These are phyloP conservation scores for Polygonum maritimum DNA, from an alignment of 148 eudicot species.

Conservation along the genomic window DNA sequence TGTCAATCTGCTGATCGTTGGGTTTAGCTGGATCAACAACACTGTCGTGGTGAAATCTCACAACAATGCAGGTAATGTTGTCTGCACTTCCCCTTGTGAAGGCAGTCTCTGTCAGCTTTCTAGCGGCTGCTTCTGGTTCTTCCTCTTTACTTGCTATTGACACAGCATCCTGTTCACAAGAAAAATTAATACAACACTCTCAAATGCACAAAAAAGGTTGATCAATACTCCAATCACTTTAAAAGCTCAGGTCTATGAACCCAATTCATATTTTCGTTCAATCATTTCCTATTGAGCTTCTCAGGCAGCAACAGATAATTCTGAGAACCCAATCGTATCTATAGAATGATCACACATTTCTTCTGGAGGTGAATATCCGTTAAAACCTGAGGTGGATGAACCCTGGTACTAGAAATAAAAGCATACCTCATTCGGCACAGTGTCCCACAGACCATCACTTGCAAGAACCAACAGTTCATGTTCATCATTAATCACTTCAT, in stretches of 20 bases:
- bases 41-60: constrained; percentile 52
- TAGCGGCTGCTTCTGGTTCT: constrained; percentile 84
- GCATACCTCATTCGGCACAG: constrained; percentile 79
- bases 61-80: constrained; percentile 91
- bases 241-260: too few species aligned
- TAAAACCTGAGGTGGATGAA: background rate
- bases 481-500: constrained; percentile 55
- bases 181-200: background rate
- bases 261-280: too few species aligned
- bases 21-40: background rate
- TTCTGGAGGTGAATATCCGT: background rate
- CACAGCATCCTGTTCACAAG: constrained; percentile 62
- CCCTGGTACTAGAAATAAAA: background rate
- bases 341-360: background rate
- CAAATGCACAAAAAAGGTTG: background rate
- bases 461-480: constrained; percentile 90
- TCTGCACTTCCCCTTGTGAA: constrained; percentile 88
- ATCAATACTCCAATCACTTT: too few species aligned
- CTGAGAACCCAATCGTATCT: background rate
- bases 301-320: background rate
- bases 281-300: too few species aligned
- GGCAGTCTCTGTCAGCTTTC: constrained; percentile 83
- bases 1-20: background rate
- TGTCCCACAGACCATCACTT: constrained; percentile 96
- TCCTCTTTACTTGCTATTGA: constrained; percentile 71